Evolutionary conservation across 1,284 basidiomycete species (phyloP).

Genomic region (Ustilago tritici): DNA sequence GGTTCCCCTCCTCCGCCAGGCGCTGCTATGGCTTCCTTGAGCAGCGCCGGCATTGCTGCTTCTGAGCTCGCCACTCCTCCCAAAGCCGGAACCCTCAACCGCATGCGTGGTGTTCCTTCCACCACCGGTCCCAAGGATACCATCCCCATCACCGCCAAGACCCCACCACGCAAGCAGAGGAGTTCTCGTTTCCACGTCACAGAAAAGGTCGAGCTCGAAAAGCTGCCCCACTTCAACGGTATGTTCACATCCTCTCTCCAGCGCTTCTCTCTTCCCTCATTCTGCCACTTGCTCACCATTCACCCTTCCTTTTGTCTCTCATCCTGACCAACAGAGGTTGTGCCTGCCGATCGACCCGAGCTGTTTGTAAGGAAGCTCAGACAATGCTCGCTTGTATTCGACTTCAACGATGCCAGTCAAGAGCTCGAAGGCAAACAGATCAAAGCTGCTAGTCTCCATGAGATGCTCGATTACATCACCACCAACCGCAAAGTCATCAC

Average conservation of each 20-base stretch:
- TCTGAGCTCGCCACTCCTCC: slow-evolving; percentile 58
- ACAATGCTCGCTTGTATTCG: slow-evolving; percentile 96
- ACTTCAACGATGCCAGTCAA: slow-evolving; percentile 97
- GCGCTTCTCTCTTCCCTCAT: not conserved
- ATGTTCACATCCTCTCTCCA: slow-evolving; percentile 66
- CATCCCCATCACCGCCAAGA: slow-evolving; percentile 65
- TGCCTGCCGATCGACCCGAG: slow-evolving; percentile 86
- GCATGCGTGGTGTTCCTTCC: slow-evolving; percentile 53
- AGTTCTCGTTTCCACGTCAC: slow-evolving; percentile 86
- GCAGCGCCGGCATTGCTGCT: slow-evolving; percentile 46
- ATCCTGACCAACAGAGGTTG: slow-evolving; percentile 78
- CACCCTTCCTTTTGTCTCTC: not conserved
- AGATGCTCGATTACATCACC: slow-evolving; percentile 99
- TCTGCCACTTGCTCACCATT: not conserved
- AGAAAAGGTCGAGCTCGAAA: slow-evolving; percentile 95
- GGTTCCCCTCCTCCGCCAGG: slow-evolving; percentile 59
- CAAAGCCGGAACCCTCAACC: slow-evolving; percentile 60
- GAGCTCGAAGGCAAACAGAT: slow-evolving; percentile 98
- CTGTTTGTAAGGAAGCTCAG: slow-evolving; percentile 94
- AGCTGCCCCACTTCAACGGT: slow-evolving; percentile 93
- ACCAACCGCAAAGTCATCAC: slow-evolving; percentile 96
- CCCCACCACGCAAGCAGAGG: slow-evolving; percentile 68
- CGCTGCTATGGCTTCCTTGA: slow-evolving; percentile 51
- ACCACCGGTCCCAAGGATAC: slow-evolving; percentile 64
- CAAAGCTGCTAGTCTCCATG: slow-evolving; percentile 96